Conservation (phyloP, 164 flowering plant genomes). For the Vitis cinerea region DNA sequence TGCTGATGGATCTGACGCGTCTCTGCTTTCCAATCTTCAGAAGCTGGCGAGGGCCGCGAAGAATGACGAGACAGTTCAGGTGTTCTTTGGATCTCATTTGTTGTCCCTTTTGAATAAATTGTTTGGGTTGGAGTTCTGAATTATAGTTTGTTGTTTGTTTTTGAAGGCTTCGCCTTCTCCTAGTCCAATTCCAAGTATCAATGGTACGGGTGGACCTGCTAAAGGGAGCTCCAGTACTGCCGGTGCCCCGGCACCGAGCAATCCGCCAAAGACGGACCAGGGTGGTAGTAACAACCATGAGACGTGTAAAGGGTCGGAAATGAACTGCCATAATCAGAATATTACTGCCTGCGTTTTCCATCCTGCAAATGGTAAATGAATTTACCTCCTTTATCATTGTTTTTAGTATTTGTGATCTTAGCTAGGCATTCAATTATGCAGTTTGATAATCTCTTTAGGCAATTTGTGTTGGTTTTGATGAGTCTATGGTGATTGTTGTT, state of each 20-base stretch:
- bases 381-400: background rate
- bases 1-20: constrained; percentile 9
- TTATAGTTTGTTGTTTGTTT: background rate
- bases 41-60: background rate
- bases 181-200: constrained; percentile 10
- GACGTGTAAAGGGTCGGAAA: constrained; percentile 4
- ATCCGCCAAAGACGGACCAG: background rate
- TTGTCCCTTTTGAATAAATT: background rate
- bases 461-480: background rate
- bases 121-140: background rate
- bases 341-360: constrained; percentile 9
- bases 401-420: no score
- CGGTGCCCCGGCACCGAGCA: background rate
- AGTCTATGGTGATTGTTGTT: no score
- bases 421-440: background rate
- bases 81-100: background rate
- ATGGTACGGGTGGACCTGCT: no score
- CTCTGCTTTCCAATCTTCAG: constrained; percentile 4
- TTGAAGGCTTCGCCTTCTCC: constrained; percentile 14
- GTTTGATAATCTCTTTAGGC: constrained; percentile 1
- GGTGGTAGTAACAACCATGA: constrained; percentile 1
- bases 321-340: constrained; percentile 7
- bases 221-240: background rate
- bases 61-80: constrained; percentile 1
- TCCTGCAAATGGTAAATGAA: constrained; percentile 10